Percentiles rank a stretch among this genome's conserved stretches.
Evolutionary conservation across 2,329 filamentous ascomycete species (phyloP).

Genomic region (Aspergillus tamarii): DNA sequence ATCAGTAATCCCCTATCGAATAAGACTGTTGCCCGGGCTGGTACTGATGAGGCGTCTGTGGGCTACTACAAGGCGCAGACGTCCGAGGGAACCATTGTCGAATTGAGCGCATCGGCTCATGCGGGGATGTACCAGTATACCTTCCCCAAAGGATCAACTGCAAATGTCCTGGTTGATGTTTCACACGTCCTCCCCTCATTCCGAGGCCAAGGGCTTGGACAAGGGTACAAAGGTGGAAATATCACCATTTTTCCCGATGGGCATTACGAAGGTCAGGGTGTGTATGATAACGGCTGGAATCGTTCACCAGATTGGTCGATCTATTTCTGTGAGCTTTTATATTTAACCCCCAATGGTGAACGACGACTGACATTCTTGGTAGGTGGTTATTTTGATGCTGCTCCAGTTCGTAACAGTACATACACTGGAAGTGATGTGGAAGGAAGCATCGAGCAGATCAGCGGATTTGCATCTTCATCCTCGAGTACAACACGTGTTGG

Average conservation of each 20-base stretch:
- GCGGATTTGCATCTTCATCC: conserved; percentile 39
- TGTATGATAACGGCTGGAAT: conserved; percentile 71
- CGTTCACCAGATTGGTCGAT: conserved; percentile 56
- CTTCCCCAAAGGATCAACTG: conserved; percentile 51
- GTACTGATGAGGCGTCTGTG: conserved; percentile 56
- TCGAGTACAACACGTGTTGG: conserved; percentile 50
- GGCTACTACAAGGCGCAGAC: conserved; percentile 65
- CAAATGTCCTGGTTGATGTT: conserved; percentile 64
- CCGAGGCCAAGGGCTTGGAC: conserved; percentile 62
- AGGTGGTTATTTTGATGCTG: conserved; percentile 62
- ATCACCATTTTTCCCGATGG: conserved; percentile 56
- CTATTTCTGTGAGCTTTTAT: conserved; percentile 31
- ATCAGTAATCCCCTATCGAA: conserved; percentile 59
- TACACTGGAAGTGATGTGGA: conserved; percentile 32
- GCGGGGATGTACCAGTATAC: conserved; percentile 60
- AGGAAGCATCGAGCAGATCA: conserved; percentile 33
- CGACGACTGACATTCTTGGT: conserved; percentile 31
- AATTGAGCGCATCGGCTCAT: conserved; percentile 60
- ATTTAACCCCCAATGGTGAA: neutral
- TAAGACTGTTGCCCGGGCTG: conserved; percentile 58
- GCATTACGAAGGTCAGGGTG: conserved; percentile 63
- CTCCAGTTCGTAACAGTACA: conserved; percentile 33
- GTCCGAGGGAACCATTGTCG: conserved; percentile 58
- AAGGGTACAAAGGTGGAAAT: conserved; percentile 64
- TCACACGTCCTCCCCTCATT: conserved; percentile 68